A percentile compares a stretch with the other conserved stretches of the same genome.
phyloP scores from a whole-genome alignment of 805 yeast genomes.

The Candida odintsovae region DNA sequence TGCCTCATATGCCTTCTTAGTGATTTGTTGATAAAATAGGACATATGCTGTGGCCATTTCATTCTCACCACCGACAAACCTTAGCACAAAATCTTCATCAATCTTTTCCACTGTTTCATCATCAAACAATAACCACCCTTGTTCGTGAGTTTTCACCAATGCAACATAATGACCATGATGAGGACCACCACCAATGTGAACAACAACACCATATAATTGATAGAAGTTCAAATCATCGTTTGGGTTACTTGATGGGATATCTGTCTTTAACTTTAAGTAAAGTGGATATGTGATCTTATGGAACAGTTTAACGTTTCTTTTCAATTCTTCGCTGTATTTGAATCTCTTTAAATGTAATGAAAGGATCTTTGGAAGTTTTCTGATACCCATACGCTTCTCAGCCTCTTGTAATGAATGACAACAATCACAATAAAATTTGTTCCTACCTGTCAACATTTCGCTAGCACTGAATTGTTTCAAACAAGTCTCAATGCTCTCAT shows the following conservation, averaged over 20 bases:
- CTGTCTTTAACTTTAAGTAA: conserved; percentile 42
- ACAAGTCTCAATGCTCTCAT: conserved; percentile 71
- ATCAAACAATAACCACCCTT: conserved; percentile 90
- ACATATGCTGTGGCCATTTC: conserved; percentile 92
- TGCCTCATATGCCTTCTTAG: conserved; percentile 29
- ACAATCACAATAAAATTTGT: conserved; percentile 88
- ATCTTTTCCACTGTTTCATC: conserved; percentile 93
- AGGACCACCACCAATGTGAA: conserved; percentile 97
- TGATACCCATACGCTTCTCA: conserved; percentile 78
- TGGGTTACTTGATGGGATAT: conserved; percentile 52
- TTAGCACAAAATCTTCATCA: conserved; percentile 73
- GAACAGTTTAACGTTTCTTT: conserved; percentile 78
- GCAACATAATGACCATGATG: conserved; percentile 96
- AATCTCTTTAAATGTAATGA: conserved; percentile 87
- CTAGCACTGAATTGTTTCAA: conserved; percentile 76
- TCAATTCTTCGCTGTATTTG: conserved; percentile 80
- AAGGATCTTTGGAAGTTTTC: conserved; percentile 68
- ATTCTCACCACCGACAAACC: conserved; percentile 83
- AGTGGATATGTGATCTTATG: conserved; percentile 80
- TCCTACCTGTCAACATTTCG: conserved; percentile 79
- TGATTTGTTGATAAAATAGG: conserved; percentile 67
- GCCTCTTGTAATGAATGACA: conserved; percentile 94
- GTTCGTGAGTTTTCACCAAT: conserved; percentile 66
- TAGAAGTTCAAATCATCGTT: conserved; percentile 50
- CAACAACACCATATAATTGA: conserved; percentile 80